A percentile compares a stretch with the other conserved stretches of the same genome.
Conservation (phyloP, 2,329 filamentous ascomycete species). For the Fusarium vanettenii region DNA sequence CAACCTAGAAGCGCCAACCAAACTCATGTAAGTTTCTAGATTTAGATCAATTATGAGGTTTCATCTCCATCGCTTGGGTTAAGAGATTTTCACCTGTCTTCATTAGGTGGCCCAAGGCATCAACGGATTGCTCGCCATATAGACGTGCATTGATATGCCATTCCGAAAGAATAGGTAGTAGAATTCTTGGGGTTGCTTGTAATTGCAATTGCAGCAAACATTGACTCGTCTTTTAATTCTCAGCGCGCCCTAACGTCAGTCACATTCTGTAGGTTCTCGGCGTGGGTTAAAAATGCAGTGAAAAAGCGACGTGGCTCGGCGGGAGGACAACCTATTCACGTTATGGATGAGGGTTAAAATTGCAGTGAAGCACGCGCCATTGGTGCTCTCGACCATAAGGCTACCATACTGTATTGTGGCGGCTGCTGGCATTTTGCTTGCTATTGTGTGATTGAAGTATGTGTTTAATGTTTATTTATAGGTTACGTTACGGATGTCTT, state of each 20-base stretch:
- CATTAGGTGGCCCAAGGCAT: not conserved
- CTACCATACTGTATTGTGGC: no score
- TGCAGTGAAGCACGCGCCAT: no score
- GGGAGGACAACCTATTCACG: no score
- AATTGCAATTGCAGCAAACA: not conserved
- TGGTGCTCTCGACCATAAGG: no score
- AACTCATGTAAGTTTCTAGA: not conserved
- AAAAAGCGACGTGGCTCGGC: no score
- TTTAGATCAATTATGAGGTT: not conserved
- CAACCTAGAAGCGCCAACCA: not conserved
- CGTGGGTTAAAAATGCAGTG: not conserved
- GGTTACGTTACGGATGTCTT: not conserved
- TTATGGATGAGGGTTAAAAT: no score
- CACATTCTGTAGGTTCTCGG: not conserved
- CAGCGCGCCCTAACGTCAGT: not conserved
- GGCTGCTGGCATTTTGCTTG: no score
- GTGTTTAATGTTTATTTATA: not conserved
- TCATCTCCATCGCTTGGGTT: not conserved
- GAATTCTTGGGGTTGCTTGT: no score
- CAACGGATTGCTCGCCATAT: not conserved
- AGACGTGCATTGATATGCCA: not conserved
- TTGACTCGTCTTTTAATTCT: not conserved
- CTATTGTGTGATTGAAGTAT: not conserved
- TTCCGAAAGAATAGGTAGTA: not conserved
- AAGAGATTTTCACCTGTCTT: not conserved